These are phyloP conservation scores for Botrytis tulipae DNA, from an alignment of 2,329 filamentous ascomycete genomes.

Conservation along the genomic window DNA sequence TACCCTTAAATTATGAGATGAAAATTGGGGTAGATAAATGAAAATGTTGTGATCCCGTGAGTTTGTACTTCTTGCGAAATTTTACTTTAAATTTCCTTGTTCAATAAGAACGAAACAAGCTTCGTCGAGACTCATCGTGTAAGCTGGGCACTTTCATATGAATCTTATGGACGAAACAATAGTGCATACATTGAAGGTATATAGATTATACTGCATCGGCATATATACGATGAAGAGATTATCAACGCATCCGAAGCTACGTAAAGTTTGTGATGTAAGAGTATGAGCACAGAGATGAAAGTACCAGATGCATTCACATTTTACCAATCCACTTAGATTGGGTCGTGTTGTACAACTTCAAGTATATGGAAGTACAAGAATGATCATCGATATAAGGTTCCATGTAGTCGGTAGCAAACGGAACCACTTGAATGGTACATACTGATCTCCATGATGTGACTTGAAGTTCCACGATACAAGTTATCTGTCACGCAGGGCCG, in stretches of 20 bases:
- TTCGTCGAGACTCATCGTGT: background rate
- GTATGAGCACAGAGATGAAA: background rate
- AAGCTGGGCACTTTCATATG: background rate
- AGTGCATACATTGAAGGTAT: background rate
- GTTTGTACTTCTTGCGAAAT: background rate
- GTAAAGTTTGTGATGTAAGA: background rate
- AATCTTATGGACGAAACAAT: background rate
- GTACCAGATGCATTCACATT: background rate
- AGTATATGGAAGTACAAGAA: conserved; percentile 3
- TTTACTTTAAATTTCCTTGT: background rate
- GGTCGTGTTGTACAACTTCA: background rate
- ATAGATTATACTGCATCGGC: background rate
- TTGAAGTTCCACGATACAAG: conserved; percentile 1
- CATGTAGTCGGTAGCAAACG: conserved; percentile 12
- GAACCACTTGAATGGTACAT: background rate
- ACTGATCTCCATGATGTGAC: conserved; percentile 7
- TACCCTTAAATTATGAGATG: conserved; percentile 17
- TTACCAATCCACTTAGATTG: conserved; percentile 1
- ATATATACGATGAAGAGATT: background rate
- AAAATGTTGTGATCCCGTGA: conserved; percentile 20
- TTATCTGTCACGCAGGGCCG: background rate
- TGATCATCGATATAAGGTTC: background rate
- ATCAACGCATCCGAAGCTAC: background rate
- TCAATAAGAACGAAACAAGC: background rate
- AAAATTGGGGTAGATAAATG: conserved; percentile 11